phyloP scores from a whole-genome alignment of 169 alveolate species.

The Cryptosporidium meleagridis region DNA sequence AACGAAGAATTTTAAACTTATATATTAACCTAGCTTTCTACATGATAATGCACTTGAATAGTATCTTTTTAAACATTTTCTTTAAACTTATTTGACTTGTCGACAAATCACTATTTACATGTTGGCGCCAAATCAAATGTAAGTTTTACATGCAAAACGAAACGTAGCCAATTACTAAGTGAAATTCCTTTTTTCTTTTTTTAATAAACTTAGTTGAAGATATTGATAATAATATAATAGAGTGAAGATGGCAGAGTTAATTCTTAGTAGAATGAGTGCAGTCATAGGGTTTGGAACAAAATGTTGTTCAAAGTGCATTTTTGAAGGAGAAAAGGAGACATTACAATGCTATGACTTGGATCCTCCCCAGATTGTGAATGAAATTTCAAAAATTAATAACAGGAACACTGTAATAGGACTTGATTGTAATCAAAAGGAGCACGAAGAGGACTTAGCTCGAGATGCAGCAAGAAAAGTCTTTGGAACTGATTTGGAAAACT shows the following conservation, averaged over 20 bases:
- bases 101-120: background rate
- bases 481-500: background rate
- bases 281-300: background rate
- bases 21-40: background rate
- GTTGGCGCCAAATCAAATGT: slow-evolving; percentile 21
- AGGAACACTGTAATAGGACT: background rate
- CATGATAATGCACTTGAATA: background rate
- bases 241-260: background rate
- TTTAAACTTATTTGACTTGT: background rate
- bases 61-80: background rate
- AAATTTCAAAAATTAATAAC: background rate
- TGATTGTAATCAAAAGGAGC: slow-evolving; percentile 36
- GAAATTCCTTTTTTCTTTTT: background rate
- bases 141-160: slow-evolving; percentile 9
- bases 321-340: slow-evolving; percentile 19
- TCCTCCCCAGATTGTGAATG: slow-evolving; percentile 64
- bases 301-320: slow-evolving; percentile 44
- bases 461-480: slow-evolving; percentile 32
- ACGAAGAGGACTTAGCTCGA: slow-evolving; percentile 11
- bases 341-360: slow-evolving; percentile 54
- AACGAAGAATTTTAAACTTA: background rate
- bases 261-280: background rate
- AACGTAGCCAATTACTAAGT: background rate
- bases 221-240: background rate
- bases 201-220: background rate